Conservation (phyloP, 495 filamentous ascomycete species). For the Annulohypoxylon bovei region DNA sequence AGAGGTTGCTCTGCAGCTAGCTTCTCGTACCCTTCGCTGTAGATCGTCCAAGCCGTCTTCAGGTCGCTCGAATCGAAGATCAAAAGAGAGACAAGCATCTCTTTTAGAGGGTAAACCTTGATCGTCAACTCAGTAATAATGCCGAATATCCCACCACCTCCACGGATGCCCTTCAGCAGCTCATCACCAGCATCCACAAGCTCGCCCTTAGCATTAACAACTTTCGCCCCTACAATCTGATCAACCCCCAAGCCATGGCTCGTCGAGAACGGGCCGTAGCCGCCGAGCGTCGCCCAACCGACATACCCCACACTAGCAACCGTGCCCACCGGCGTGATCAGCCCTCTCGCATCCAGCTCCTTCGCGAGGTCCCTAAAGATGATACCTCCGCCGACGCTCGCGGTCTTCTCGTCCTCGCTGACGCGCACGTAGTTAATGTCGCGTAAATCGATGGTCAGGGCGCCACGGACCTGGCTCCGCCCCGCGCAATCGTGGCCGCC, state of each 20-base stretch:
- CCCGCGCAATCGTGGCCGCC: slow-evolving; percentile 5
- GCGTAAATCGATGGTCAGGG: slow-evolving; percentile 1
- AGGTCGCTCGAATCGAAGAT: slow-evolving; percentile 5
- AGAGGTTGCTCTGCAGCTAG: background rate
- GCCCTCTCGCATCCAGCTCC: background rate
- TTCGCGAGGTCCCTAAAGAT: slow-evolving; percentile 2
- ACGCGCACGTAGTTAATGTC: slow-evolving; percentile 6
- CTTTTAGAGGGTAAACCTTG: slow-evolving; percentile 1
- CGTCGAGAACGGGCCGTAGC: slow-evolving; percentile 1
- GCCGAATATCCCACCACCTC: slow-evolving; percentile 7
- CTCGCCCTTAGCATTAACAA: slow-evolving; percentile 6
- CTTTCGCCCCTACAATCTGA: background rate
- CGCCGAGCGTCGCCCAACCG: slow-evolving; percentile 1
- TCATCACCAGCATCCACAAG: background rate
- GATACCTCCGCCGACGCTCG: background rate
- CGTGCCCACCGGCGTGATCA: background rate
- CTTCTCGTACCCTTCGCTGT: background rate
- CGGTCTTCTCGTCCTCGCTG: slow-evolving; percentile 2
- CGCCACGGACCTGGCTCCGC: background rate
- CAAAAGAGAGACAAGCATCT: background rate
- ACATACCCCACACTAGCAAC: background rate
- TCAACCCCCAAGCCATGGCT: slow-evolving; percentile 2
- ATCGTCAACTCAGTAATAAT: background rate
- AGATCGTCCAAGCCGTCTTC: background rate
- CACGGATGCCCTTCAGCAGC: background rate